Evolutionary conservation across 345 rosid genomes (phyloP).

Genomic region (Adansonia digitata): DNA sequence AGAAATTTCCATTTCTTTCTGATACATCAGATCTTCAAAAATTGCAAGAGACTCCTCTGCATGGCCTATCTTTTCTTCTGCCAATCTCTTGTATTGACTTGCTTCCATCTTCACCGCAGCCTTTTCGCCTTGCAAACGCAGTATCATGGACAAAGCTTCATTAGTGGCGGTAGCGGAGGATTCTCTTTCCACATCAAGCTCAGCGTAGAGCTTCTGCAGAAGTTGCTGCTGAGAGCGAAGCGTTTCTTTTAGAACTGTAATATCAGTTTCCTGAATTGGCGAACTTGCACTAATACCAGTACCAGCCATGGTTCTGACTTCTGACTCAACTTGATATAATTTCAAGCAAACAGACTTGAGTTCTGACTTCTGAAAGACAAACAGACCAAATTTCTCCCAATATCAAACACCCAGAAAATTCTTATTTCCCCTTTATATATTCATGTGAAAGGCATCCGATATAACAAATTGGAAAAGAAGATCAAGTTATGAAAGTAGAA

Average conservation of each 20-base stretch:
- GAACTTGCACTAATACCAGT: conserved; percentile 31
- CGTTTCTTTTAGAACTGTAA: conserved; percentile 43
- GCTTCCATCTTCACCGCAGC: conserved; percentile 77
- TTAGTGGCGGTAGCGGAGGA: conserved; percentile 65
- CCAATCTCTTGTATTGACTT: conserved; percentile 75
- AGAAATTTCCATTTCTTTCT: conserved; percentile 81
- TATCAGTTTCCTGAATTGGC: conserved; percentile 35
- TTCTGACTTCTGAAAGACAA: conserved; percentile 4
- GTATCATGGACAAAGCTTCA: conserved; percentile 82
- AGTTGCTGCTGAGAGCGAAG: conserved; percentile 68
- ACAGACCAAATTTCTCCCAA: not conserved
- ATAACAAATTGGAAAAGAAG: not conserved
- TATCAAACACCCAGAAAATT: not conserved
- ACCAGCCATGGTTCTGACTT: conserved; percentile 43
- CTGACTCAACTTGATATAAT: not conserved
- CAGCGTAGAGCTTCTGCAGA: conserved; percentile 57
- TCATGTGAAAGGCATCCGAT: not conserved
- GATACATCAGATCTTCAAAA: conserved; percentile 64
- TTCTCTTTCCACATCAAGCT: conserved; percentile 85
- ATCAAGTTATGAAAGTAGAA: not conserved
- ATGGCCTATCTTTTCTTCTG: conserved; percentile 72
- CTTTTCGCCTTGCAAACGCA: conserved; percentile 82
- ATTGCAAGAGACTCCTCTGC: conserved; percentile 64
- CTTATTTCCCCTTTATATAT: not conserved
- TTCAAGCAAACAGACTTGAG: not conserved